Base-by-base conservation (phyloP, 495 filamentous ascomycete species). In the Penicillium goetzii region DNA sequence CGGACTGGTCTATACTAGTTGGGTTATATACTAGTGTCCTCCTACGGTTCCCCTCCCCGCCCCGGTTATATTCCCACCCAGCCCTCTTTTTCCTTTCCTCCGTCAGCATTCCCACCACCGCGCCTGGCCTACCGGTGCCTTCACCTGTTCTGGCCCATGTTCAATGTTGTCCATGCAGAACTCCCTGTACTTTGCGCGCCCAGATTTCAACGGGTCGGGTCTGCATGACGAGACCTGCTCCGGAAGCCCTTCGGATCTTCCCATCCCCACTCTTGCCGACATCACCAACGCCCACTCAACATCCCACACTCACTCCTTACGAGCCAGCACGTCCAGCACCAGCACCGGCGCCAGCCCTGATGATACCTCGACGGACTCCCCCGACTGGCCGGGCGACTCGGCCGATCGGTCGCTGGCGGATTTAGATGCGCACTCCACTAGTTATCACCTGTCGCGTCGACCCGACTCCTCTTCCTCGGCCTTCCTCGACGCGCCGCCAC, bases 111-210 rank as follows among this genome's bases (percentile, higher is more conserved):
- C 17, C 33, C 38, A 15, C 26, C 33, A 15, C n/a, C 40, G 33
- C n/a, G 25, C 25, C 33, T 47, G 56, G 62, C 11, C 60, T 33
- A 38, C 40, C 25, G 26, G 58, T 43, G 40, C 56, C 51, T 17
- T 45, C 43, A 23, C 34, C 45, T 34, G 50, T 28, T 41, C 54
- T 51, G 58, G 23, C 54, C 51, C 43, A 54, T 64, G 58, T 71
- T 68, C 71, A 74, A 80, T 82, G 77, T 75, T 80, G 74, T 79
- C 77, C 72, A 81, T 80, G 78, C 77, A 80, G 66, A 75, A 75
- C 38, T 64, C 72, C 50, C 33, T 65, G 21, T 67, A 64, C 47
- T 68, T 72, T 65, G 38, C 61, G 23, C 70, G 61, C 53, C 55
- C 49, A 33, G 57, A 56, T 52, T 64, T 68, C 23, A 63, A 60